phyloP scores from a whole-genome alignment of 192 early-diverging fungal species.

The Anaeromyces robustus region DNA sequence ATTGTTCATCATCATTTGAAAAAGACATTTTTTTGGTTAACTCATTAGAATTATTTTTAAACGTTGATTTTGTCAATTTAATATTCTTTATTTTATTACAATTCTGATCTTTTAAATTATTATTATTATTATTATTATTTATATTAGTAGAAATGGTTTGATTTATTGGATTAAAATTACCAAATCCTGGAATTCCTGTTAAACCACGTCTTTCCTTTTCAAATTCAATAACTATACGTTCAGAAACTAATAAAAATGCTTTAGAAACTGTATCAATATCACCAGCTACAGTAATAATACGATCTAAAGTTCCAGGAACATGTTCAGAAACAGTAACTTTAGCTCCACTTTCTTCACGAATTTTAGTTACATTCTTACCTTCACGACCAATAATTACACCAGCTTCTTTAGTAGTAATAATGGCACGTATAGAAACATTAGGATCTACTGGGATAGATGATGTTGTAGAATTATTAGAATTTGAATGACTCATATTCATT shows the following conservation, averaged over 20 bases:
- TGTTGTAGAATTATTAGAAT: neutral
- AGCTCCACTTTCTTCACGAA: conserved; percentile 1
- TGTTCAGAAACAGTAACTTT: conserved; percentile 7
- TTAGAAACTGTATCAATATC: neutral
- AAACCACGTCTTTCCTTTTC: neutral
- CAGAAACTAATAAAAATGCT: neutral
- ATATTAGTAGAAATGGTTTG: too few relatives aligned
- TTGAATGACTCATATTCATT: neutral
- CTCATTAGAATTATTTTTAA: too few relatives aligned
- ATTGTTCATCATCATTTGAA: too few relatives aligned
- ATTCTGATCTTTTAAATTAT: too few relatives aligned
- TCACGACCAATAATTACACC: conserved; percentile 58
- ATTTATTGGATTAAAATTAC: neutral
- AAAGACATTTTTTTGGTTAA: too few relatives aligned
- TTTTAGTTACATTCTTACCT: neutral
- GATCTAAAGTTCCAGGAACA: conserved; percentile 1
- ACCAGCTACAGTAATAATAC: conserved; percentile 3
- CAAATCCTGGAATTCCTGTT: neutral
- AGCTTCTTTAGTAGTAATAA: conserved; percentile 87
- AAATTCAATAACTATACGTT: neutral
- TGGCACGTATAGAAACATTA: conserved; percentile 48
- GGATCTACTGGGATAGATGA: neutral
- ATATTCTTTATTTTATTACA: too few relatives aligned
- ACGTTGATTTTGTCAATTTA: too few relatives aligned
- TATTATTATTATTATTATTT: neutral